Conservation (phyloP, 2,329 filamentous ascomycete genomes). For the Diaporthe vexans region DNA sequence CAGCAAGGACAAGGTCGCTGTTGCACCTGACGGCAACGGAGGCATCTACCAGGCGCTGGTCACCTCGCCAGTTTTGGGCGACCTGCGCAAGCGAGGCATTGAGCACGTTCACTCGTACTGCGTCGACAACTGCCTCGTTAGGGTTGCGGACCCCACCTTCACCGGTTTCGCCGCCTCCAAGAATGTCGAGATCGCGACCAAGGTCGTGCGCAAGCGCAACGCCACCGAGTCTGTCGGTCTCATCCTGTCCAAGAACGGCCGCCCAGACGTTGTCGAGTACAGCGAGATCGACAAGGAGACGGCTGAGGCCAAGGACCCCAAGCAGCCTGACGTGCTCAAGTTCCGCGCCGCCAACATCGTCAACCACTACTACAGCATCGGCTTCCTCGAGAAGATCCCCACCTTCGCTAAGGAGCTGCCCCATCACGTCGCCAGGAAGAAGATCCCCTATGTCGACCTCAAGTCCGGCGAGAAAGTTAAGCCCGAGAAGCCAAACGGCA, state of each 20-base stretch:
- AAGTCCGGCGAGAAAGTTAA: constrained; percentile 85
- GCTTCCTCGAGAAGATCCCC: constrained; percentile 92
- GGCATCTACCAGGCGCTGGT: constrained; percentile 95
- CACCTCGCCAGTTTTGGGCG: constrained; percentile 82
- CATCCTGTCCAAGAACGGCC: constrained; percentile 94
- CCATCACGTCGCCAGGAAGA: constrained; percentile 97
- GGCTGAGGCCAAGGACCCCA: constrained; percentile 89
- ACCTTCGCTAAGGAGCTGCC: constrained; percentile 88
- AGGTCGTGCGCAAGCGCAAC: constrained; percentile 98
- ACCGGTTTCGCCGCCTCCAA: constrained; percentile 92
- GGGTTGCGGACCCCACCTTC: constrained; percentile 96
- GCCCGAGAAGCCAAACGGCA: constrained; percentile 94
- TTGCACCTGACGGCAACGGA: constrained; percentile 97
- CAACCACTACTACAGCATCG: constrained; percentile 99
- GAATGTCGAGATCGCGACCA: constrained; percentile 95
- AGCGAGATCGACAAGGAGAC: constrained; percentile 93
- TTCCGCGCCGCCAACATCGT: constrained; percentile 99
- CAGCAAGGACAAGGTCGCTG: constrained; percentile 89
- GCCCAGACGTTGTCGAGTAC: constrained; percentile 98
- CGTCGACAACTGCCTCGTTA: constrained; percentile 99
- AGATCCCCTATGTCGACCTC: constrained; percentile 89
- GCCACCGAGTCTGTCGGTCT: constrained; percentile 96
- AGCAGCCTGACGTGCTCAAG: constrained; percentile 85
- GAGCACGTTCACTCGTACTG: constrained; percentile 98
- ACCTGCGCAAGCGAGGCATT: constrained; percentile 91